Evolutionary conservation across 345 rosid species (phyloP).

Genomic region (Psidium guajava): DNA sequence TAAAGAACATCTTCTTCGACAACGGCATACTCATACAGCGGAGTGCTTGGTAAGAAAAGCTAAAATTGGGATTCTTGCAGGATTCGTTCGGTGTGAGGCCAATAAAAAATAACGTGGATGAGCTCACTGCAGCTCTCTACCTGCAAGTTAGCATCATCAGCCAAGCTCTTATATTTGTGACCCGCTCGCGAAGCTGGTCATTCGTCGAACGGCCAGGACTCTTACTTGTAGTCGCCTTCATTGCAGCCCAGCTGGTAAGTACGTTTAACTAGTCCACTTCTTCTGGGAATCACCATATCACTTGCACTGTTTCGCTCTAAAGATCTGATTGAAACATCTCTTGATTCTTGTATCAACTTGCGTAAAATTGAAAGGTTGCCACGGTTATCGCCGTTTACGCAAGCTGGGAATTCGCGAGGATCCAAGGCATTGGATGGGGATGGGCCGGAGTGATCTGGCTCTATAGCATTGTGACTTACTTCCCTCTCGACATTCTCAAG

Average conservation of each 20-base stretch:
- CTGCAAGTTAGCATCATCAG: constrained; percentile 88
- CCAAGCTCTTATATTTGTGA: constrained; percentile 82
- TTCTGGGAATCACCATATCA: not conserved
- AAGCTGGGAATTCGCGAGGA: constrained; percentile 53
- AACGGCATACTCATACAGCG: not conserved
- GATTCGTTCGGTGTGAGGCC: constrained; percentile 34
- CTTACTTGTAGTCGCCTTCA: constrained; percentile 43
- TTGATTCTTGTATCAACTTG: not conserved
- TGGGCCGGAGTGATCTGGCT: constrained; percentile 76
- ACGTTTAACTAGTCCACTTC: not conserved
- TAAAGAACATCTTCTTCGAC: not conserved
- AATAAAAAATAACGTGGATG: constrained; percentile 19
- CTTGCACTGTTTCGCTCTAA: not conserved
- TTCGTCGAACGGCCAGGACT: constrained; percentile 54
- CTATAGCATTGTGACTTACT: constrained; percentile 43
- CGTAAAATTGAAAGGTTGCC: constrained; percentile 31
- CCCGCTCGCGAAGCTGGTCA: constrained; percentile 80
- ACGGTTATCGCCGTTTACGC: constrained; percentile 60
- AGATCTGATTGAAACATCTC: not conserved
- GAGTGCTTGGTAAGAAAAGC: not conserved
- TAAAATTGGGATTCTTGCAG: constrained; percentile 16
- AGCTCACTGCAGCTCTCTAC: constrained; percentile 68
- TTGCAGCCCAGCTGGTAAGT: constrained; percentile 60
- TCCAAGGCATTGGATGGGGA: constrained; percentile 70
- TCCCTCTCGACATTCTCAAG: constrained; percentile 72